phyloP scores from a whole-genome alignment of 2,329 filamentous ascomycete species.

The Xylariales sp. region DNA sequence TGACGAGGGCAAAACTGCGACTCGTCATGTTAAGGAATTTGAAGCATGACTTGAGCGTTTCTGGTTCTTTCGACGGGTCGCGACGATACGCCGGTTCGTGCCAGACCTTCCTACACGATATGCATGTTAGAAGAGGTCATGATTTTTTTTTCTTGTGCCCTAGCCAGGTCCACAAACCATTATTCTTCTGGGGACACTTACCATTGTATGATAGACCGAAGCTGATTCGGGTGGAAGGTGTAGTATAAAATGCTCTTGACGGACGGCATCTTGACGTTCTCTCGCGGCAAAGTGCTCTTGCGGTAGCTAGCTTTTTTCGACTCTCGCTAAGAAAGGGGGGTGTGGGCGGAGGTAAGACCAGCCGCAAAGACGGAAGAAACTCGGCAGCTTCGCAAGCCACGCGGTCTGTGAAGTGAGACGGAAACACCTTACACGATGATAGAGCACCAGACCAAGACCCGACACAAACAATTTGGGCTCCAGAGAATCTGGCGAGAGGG shows the following conservation, averaged over 20 bases:
- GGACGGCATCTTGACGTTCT: conserved; percentile 49
- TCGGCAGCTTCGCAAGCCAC: no score
- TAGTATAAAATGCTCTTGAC: conserved; percentile 61
- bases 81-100: conserved; percentile 89
- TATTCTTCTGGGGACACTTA: conserved; percentile 38
- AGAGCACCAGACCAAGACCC: no score
- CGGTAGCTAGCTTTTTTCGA: not conserved
- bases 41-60: conserved; percentile 78
- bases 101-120: conserved; percentile 76
- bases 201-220: conserved; percentile 88
- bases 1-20: conserved; percentile 88
- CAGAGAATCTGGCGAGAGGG: no score
- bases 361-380: no score
- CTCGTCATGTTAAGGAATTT: conserved; percentile 81
- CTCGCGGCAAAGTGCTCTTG: no score
- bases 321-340: not conserved
- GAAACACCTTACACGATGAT: no score
- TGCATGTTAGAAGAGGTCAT: no score
- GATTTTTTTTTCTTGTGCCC: no score
- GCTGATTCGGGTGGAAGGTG: conserved; percentile 68
- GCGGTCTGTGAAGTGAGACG: no score
- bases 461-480: no score
- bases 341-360: not conserved
- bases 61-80: conserved; percentile 69
- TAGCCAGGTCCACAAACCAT: conserved; percentile 7